Evolutionary conservation across 805 yeast genomes (phyloP).

Genomic region (Kluyveromyces dobzhanskii): DNA sequence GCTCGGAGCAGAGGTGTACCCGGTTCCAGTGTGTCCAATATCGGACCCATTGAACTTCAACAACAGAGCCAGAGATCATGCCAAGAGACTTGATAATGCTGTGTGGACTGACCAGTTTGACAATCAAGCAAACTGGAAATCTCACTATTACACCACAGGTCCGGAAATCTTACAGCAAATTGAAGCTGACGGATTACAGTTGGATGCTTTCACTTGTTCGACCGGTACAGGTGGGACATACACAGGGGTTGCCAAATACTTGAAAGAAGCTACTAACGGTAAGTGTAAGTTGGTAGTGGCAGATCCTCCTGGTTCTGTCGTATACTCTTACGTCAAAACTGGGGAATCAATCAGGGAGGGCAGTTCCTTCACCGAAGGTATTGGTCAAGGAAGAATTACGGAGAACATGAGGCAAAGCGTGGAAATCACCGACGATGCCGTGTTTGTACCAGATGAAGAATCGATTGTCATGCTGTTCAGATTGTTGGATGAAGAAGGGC

Average conservation of each 20-base stretch:
- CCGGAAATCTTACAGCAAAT: slow-evolving; percentile 89
- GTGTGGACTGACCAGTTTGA: slow-evolving; percentile 94
- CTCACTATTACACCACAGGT: slow-evolving; percentile 84
- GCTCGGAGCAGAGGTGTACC: slow-evolving; percentile 79
- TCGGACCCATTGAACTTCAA: slow-evolving; percentile 80
- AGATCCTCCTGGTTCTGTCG: slow-evolving; percentile 89
- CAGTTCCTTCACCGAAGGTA: slow-evolving; percentile 88
- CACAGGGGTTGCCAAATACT: slow-evolving; percentile 75
- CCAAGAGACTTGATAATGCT: slow-evolving; percentile 65
- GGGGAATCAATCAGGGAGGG: slow-evolving; percentile 72
- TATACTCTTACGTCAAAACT: slow-evolving; percentile 68
- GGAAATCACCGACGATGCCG: slow-evolving; percentile 69
- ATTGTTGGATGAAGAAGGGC: slow-evolving; percentile 81
- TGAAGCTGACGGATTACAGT: slow-evolving; percentile 42
- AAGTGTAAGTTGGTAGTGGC: slow-evolving; percentile 61
- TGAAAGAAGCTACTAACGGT: slow-evolving; percentile 61
- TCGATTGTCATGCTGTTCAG: slow-evolving; percentile 79
- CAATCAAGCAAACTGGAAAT: slow-evolving; percentile 77
- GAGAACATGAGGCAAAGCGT: slow-evolving; percentile 70
- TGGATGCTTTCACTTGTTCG: slow-evolving; percentile 82
- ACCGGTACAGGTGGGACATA: slow-evolving; percentile 93
- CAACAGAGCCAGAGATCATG: slow-evolving; percentile 81
- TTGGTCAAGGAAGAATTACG: slow-evolving; percentile 92
- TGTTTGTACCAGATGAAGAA: slow-evolving; percentile 68
- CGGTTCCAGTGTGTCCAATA: slow-evolving; percentile 81